Evolutionary conservation across 768 basidiomycete genomes (phyloP), one percentile per base, ranked within the genome.

Genomic region (Cytidiella melzeri): DNA sequence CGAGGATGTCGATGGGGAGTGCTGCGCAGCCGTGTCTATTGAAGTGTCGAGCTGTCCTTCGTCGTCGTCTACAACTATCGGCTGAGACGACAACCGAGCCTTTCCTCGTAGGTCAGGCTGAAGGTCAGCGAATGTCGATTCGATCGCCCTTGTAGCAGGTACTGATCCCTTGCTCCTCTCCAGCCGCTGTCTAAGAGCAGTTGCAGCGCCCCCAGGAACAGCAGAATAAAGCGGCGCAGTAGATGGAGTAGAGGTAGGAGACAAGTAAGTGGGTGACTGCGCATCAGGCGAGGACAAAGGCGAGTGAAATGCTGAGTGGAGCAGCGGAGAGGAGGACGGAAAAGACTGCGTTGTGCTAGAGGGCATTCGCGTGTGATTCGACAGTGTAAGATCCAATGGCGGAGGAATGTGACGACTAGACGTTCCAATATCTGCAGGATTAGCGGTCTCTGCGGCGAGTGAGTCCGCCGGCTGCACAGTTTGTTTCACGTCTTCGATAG

Each of bases 21-120:
- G 15, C 30, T 7, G 15, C 9, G 30, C 15, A 7, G 7, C 30
- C 15, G 7, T 15, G 7, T 34, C 30, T 15, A 9, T 25, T 30
- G 47, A 9, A 41, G 51, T 53, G 20, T 43, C 42, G 19, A 53
- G 56, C 34, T 52, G 47, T 30, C 61, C 55, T 43, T 76, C 74
- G 11, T 74, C 72, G 42, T 77, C 75, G 19, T 74, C 73, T 5
- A 76, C 64, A 1, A 75, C 71, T 45, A 77, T 72, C 18, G 68
- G 57, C 37, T 61, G 39, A 57, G 69, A 43, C 54, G 53, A 42
- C 56, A 64, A 12, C 43, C 55, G 10, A n/a, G 44, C 39, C 13
- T 38, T 39, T 21, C 21, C 11, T 3, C 15, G 43, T 4, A 15
- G 37, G 4, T 46, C 26, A 45, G 5, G 45, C 44, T 13, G 50